Base-by-base conservation (phyloP, 2,329 filamentous ascomycete species). In the Fusarium sambucinum region DNA sequence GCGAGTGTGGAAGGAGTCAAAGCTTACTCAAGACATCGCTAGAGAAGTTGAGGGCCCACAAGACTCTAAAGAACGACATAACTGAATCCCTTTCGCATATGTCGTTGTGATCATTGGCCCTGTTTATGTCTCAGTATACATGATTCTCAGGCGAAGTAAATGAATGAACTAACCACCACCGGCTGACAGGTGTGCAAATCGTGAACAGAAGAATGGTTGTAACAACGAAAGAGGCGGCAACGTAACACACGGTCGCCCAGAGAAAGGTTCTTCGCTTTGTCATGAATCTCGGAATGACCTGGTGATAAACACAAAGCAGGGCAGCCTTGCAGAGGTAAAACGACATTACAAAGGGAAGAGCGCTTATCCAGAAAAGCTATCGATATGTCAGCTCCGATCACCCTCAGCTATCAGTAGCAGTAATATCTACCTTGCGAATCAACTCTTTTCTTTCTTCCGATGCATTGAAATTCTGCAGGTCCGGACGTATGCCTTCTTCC, bases 321-420 rank as follows among this genome's bases (percentile, higher is more conserved):
- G 68, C 63, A 4, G 66, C 63, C 21, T 70, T 70, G 29, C 63
- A 64, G 7, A 65, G 29, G 11, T 70, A 70, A 9, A 68, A 68
- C 3, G 66, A 41, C 12, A 46, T 44, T 2, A 64, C 42, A 14
- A 70, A 70, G 2, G 66, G 66, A 10, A 70, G 29, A n/a, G 38
- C 33, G 16, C 45, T 55, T 16, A 68, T 40, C 66, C 66, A 70
- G 11, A 60, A 35, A 7, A 70, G 1, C 67, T 69, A 11, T 10
- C 0, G 2, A 1, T 5, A 5, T 5, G 33, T 53, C 5, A 55
- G 16, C 14, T 6, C 8, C 13, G 6, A 2, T 3, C 11, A 2
- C 2, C 0, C 8, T 0, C 3, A 4, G 1, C 2, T 8, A 0
- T 9, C 4, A 13, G 4, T 17, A 5, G 14, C 3, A 4, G n/a